Base-by-base conservation (phyloP, 345 rosid genomes). In the Rhizophora apiculata region DNA sequence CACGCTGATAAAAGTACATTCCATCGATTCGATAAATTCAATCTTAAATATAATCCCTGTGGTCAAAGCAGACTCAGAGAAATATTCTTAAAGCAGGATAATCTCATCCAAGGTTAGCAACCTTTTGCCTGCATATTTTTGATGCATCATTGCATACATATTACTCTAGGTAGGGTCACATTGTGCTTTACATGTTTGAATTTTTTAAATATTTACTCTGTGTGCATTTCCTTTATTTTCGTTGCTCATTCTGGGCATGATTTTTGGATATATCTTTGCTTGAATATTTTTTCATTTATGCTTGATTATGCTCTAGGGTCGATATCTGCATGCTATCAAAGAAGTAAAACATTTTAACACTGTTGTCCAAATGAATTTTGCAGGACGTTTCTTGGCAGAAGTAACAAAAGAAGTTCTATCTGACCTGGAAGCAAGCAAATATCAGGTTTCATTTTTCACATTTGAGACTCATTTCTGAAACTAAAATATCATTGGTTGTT, bases 11-110 rank as follows among this genome's bases (percentile, higher is more conserved):
- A 84, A 64, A 84, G 81, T 67, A 84, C 85, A 63, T 84, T 84
- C 60, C 87, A 82, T 63, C 81, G 87, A 53, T 84, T 84, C 59
- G 88, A 84, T 46, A 84, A 84, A 74, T 84, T 84, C 76, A 84
- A 84, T 74, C 85, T 84, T 59, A 84, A 84, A 72, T 84, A 84
- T 39, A 84, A 84, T 71, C 88, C 88, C 13, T 84, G 88, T 68
- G 88, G 88, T 53, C 88, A 84, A 74, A 84, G 88, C 63, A 84
- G 88, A 70, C 85, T 84, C 13, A 74, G 88, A 62, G 88, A 84
- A 77, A 84, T 84, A 43, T 84, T 84, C 67, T 67, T 84, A 75
- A 84, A 84, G 78, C 87, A 82, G 74, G 87, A 84, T 66, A 84
- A 82, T 78, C 87, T 84, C 60, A 80, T 84, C 57, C 87, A 84